These are phyloP conservation scores for Zygnema cylindricum DNA, from an alignment of 139 green algal genomes.

Conservation along the genomic window DNA sequence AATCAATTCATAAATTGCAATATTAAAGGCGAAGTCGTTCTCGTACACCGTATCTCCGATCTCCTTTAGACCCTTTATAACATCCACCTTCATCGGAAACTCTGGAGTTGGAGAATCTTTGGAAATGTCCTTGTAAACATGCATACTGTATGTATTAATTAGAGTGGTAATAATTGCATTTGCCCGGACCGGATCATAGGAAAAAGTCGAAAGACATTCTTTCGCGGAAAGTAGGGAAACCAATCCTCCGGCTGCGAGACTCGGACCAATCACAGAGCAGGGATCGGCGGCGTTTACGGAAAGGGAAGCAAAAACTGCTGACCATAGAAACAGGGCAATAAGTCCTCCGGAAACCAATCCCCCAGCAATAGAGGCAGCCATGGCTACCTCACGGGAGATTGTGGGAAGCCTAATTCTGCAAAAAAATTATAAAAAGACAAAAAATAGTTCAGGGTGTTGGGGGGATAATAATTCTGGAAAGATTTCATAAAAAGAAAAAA, in stretches of 20 bases:
- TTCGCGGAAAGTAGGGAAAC: neutral
- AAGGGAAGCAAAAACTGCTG: neutral
- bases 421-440: too few relatives aligned
- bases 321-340: too few relatives aligned
- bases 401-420: too few relatives aligned
- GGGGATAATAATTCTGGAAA: too few relatives aligned
- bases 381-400: too few relatives aligned
- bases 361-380: too few relatives aligned
- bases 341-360: too few relatives aligned
- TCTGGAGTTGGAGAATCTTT: neutral
- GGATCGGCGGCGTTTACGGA: neutral
- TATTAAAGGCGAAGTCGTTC: neutral
- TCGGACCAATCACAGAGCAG: neutral
- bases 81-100: neutral
- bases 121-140: neutral
- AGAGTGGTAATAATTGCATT: neutral
- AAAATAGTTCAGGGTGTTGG: too few relatives aligned
- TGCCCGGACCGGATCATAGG: neutral
- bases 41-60: neutral
- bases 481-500: too few relatives aligned
- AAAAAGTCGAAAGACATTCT: neutral
- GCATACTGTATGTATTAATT: neutral
- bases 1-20: neutral
- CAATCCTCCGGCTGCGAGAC: neutral
- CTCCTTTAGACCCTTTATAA: neutral